Evolutionary conservation across 805 yeast species (phyloP).

Genomic region (Myxozyma nipponensis): DNA sequence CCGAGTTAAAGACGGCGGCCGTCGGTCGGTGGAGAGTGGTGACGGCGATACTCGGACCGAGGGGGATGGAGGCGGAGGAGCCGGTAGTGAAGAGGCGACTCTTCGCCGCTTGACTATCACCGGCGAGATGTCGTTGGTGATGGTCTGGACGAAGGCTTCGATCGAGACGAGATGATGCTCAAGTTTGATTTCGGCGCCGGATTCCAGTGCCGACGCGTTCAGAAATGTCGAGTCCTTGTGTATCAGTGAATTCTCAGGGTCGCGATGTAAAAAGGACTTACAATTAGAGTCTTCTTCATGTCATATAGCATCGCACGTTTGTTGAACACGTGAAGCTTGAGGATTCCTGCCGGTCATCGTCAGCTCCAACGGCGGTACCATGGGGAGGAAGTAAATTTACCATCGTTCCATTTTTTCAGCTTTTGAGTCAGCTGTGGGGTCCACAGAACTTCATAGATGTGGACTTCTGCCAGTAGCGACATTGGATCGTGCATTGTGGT

Average conservation of each 20-base stretch:
- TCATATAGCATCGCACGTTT: slow-evolving; percentile 34
- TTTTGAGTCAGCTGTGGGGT: slow-evolving; percentile 38
- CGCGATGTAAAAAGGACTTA: slow-evolving; percentile 17
- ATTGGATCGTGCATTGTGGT: no score
- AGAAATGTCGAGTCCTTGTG: slow-evolving; percentile 24
- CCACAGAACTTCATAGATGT: slow-evolving; percentile 35
- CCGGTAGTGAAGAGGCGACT: no score
- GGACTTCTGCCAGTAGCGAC: slow-evolving; percentile 12
- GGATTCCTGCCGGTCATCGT: slow-evolving; percentile 6
- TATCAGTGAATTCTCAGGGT: not conserved
- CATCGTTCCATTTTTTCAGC: slow-evolving; percentile 40
- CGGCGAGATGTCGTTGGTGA: slow-evolving; percentile 12
- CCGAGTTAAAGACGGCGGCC: no score
- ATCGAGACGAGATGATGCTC: slow-evolving; percentile 34
- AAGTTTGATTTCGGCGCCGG: slow-evolving; percentile 29
- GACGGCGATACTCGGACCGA: no score
- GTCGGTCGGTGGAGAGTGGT: no score
- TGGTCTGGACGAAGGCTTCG: slow-evolving; percentile 19
- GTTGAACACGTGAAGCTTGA: slow-evolving; percentile 31
- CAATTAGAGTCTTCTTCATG: slow-evolving; percentile 30
- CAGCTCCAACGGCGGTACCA: not conserved
- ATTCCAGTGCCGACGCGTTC: slow-evolving; percentile 6
- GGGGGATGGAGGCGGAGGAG: no score
- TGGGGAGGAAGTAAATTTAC: slow-evolving; percentile 18
- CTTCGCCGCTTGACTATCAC: slow-evolving; percentile 5